Conservation (phyloP, 371 early-diverging fungal genomes). For the Syncephalis plumigaleata region DNA sequence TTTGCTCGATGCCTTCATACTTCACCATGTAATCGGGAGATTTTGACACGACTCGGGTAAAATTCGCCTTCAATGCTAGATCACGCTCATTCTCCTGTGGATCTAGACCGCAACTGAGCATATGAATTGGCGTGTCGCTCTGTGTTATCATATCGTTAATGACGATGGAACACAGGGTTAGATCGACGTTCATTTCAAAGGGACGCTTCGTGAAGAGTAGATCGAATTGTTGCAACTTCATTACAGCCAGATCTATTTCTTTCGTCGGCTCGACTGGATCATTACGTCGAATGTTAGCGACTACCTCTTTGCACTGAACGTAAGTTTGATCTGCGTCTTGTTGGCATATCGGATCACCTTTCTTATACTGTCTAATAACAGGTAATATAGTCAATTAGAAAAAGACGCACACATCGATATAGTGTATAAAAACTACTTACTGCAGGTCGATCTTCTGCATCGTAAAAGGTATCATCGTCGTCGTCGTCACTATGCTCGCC, state of each 20-base stretch:
- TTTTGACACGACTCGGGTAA: constrained; percentile 45
- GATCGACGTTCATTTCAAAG: constrained; percentile 49
- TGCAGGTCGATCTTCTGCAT: constrained; percentile 10
- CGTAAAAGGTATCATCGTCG: constrained; percentile 10
- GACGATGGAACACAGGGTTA: constrained; percentile 53
- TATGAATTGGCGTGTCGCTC: constrained; percentile 17
- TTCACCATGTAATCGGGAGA: constrained; percentile 58
- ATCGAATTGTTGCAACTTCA: constrained; percentile 50
- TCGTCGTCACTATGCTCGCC: constrained; percentile 6
- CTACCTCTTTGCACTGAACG: too few relatives aligned
- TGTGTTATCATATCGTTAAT: constrained; percentile 60
- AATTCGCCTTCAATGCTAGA: constrained; percentile 12
- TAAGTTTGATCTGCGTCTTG: too few relatives aligned
- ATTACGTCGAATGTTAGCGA: too few relatives aligned
- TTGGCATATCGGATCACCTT: too few relatives aligned
- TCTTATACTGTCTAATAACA: too few relatives aligned
- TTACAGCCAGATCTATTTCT: constrained; percentile 29
- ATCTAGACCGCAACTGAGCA: too few relatives aligned
- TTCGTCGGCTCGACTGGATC: background rate
- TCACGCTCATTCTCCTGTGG: constrained; percentile 12
- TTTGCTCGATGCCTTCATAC: constrained; percentile 65
- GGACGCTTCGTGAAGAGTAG: constrained; percentile 51
- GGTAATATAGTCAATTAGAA: too few relatives aligned
- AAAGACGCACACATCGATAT: too few relatives aligned
- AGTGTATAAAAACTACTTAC: too few relatives aligned